Evolutionary conservation across 257 asterid genomes (phyloP), one percentile per base, ranked within the genome.

Genomic region (Verbascum thapsus): DNA sequence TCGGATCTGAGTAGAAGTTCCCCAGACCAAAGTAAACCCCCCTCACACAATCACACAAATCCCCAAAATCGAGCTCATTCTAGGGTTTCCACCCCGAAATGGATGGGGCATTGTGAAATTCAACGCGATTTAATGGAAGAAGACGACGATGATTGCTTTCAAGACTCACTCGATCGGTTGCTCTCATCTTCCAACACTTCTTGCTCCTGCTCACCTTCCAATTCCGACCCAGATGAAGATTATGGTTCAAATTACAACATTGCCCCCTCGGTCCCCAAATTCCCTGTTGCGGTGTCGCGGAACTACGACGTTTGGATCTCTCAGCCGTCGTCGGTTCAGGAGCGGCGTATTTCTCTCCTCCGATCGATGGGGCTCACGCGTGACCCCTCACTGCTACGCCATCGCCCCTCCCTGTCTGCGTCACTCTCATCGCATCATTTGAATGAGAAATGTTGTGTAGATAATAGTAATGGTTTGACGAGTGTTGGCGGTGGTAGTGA

Each of bases 231-330:
- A 4, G 94, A 86, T 10, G 85, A 78, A 32, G 83, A 79, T 19
- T 70, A 16, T 65, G 77, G 76, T 49, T 71, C 70, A 2, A 60
- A 67, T 56, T 75, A 66, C 64, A 41, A 22, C 80, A 64, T 55
- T 53, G 78, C 34, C 51, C 71, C 61, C 13, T 40, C 66, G 8
- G 71, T 77, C 6, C 91, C 88, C 22, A 73, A 66, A 32, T 90
- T 85, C 70, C 96, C 94, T 1, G 54, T 11, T 52, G 84, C 79
- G 0, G 86, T 81, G 44, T 76, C 79, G 10, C 70, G 59, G 7
- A 84, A 80, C 80, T 91, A 88, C 71, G 97, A 88, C 73, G 78
- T 92, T 32, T 92, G 98, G 98, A 80, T 79, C 81, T 88, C 97
- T 58, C 84, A 73, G 59, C 98, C 98, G 8, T 77, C 85, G 45